phyloP scores from a whole-genome alignment of 352 stramenopile genomes.

The Pythium biforme region DNA sequence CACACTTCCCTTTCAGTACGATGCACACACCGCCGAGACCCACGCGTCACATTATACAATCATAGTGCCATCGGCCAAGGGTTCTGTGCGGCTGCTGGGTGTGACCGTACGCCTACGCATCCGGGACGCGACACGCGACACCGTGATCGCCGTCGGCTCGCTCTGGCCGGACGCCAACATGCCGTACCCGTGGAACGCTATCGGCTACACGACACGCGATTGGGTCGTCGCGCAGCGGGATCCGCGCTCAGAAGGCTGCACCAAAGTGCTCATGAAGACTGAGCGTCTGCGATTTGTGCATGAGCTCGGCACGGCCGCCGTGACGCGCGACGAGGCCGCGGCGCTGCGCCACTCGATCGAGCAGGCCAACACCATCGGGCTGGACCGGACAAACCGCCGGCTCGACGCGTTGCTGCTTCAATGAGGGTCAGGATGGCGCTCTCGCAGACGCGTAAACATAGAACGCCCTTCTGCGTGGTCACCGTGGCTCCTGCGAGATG shows the following conservation, averaged over 20 bases:
- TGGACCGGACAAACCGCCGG: neutral
- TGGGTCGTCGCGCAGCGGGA: neutral
- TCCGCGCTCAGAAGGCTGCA: neutral
- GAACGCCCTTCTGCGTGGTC: too few relatives aligned
- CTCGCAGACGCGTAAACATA: too few relatives aligned
- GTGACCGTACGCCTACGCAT: slow-evolving; percentile 1
- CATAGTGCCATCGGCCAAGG: neutral
- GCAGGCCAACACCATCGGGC: neutral
- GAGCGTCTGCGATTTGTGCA: neutral
- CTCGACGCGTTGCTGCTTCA: neutral
- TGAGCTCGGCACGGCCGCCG: neutral
- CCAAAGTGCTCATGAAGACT: neutral
- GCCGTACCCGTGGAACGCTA: neutral
- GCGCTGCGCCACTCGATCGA: neutral
- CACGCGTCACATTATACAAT: slow-evolving; percentile 5
- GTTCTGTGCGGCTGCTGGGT: neutral
- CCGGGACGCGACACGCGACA: neutral
- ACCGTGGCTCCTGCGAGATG: too few relatives aligned
- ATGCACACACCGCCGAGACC: neutral
- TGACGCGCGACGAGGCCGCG: neutral
- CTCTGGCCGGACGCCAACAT: slow-evolving; percentile 2
- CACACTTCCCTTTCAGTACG: neutral
- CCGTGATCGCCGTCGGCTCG: neutral
- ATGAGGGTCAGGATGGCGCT: too few relatives aligned
- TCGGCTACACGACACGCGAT: slow-evolving; percentile 5